Conservation (phyloP, 768 basidiomycete species). For the Lactarius tabidus region DNA sequence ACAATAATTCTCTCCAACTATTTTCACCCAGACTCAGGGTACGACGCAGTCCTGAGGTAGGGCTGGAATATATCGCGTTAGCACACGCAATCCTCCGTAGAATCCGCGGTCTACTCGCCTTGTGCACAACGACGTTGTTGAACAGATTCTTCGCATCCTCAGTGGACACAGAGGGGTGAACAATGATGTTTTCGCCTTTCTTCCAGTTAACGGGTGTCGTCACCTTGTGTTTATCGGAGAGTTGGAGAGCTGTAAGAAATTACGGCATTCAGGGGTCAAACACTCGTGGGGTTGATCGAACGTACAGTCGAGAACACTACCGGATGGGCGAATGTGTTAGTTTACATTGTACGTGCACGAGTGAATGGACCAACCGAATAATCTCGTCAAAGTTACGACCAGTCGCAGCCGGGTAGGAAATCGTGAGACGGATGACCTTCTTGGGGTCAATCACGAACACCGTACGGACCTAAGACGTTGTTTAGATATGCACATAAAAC, state of each 20-base stretch:
- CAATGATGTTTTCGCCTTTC: slow-evolving; percentile 89
- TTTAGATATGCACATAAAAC: neutral
- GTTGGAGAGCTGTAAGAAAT: slow-evolving; percentile 62
- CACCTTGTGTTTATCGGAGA: slow-evolving; percentile 80
- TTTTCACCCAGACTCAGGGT: slow-evolving; percentile 31
- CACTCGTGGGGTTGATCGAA: neutral
- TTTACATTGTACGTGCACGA: neutral
- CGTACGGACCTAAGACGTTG: slow-evolving; percentile 67
- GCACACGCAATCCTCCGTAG: neutral
- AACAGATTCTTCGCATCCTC: slow-evolving; percentile 92
- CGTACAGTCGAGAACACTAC: slow-evolving; percentile 71
- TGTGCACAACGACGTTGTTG: slow-evolving; percentile 76
- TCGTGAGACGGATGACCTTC: slow-evolving; percentile 84
- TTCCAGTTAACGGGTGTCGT: slow-evolving; percentile 96
- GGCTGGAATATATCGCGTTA: slow-evolving; percentile 43
- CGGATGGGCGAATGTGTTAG: neutral
- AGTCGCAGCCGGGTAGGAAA: slow-evolving; percentile 93
- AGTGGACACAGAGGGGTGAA: slow-evolving; percentile 76
- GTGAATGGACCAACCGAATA: slow-evolving; percentile 40
- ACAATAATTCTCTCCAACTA: slow-evolving; percentile 17
- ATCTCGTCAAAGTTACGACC: slow-evolving; percentile 89
- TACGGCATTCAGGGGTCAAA: slow-evolving; percentile 27
- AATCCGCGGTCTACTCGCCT: slow-evolving; percentile 44
- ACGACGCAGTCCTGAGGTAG: slow-evolving; percentile 82
- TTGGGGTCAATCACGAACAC: slow-evolving; percentile 98